Percentiles rank a stretch among this genome's conserved stretches.
Evolutionary conservation across 306 rosid genomes (phyloP).

Genomic region (Quillaja saponaria): DNA sequence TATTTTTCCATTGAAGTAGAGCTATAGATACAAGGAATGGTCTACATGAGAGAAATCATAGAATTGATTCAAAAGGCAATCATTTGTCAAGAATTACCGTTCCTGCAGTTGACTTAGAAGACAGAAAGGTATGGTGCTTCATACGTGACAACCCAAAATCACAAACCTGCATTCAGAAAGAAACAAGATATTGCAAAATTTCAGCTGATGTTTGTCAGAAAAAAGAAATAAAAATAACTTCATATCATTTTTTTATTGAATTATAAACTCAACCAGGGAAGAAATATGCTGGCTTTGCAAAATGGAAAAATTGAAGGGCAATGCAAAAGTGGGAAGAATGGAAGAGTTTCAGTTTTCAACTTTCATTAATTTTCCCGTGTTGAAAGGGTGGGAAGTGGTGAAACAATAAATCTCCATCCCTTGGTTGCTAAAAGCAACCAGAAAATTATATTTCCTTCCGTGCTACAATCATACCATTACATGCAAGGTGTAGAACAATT

Average conservation of each 20-base stretch:
- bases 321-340: slow-evolving; percentile 6
- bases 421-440: slow-evolving; percentile 2
- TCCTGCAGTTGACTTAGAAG: slow-evolving; percentile 99
- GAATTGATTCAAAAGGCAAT: slow-evolving; percentile 14
- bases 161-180: slow-evolving; percentile 61
- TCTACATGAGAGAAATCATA: slow-evolving; percentile 19
- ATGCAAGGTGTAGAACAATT: no score
- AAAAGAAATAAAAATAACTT: slow-evolving; percentile 4
- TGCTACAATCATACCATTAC: neutral
- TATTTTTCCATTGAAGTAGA: neutral
- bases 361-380: neutral
- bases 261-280: neutral
- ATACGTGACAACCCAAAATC: slow-evolving; percentile 97
- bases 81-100: slow-evolving; percentile 63
- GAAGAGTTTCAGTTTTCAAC: neutral
- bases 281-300: neutral
- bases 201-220: neutral
- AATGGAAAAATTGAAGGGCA: neutral
- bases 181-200: slow-evolving; percentile 25
- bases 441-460: slow-evolving; percentile 6
- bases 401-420: neutral
- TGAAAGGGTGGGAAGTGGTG: slow-evolving; percentile 10
- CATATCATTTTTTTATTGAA: slow-evolving; percentile 17
- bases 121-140: slow-evolving; percentile 89
- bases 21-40: no score